Conservation (phyloP, 2,329 filamentous ascomycete genomes). For the Lasiodiplodia sp. region DNA sequence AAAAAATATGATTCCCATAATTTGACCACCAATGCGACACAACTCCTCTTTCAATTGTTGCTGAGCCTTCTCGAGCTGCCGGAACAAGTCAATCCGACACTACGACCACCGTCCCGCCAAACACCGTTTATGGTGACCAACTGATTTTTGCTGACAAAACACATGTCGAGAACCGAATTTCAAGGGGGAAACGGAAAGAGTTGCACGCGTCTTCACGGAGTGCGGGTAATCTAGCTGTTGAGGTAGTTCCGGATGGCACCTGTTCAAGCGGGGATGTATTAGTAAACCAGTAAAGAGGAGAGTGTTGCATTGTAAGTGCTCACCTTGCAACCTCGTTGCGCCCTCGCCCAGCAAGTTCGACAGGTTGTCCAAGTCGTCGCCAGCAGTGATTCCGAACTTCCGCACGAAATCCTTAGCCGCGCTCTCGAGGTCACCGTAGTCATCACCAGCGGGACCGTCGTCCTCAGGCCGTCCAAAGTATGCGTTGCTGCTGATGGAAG, state of each 20-base stretch:
- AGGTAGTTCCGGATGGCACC: constrained; percentile 49
- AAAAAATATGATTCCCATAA: background rate
- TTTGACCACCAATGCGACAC: constrained; percentile 4
- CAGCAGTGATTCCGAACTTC: constrained; percentile 93
- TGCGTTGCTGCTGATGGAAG: constrained; percentile 91
- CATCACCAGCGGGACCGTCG: constrained; percentile 68
- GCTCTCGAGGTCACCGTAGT: constrained; percentile 88
- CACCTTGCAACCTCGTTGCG: constrained; percentile 77
- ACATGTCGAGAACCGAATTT: constrained; percentile 20
- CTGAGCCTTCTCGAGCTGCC: background rate
- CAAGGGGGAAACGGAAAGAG: background rate
- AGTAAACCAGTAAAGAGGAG: background rate
- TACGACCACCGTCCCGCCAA: constrained; percentile 2
- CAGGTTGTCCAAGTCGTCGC: constrained; percentile 93
- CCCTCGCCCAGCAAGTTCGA: constrained; percentile 84
- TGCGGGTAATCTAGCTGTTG: constrained; percentile 42
- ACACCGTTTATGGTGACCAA: constrained; percentile 12
- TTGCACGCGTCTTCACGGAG: background rate
- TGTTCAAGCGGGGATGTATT: background rate
- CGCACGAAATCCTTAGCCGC: constrained; percentile 96
- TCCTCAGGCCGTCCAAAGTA: constrained; percentile 96
- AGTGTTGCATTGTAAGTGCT: background rate
- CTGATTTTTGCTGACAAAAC: constrained; percentile 12
- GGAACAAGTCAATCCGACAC: background rate
- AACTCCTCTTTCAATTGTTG: background rate